phyloP scores from a whole-genome alignment of 208 protist species.

The Angomonas ambiguus region DNA sequence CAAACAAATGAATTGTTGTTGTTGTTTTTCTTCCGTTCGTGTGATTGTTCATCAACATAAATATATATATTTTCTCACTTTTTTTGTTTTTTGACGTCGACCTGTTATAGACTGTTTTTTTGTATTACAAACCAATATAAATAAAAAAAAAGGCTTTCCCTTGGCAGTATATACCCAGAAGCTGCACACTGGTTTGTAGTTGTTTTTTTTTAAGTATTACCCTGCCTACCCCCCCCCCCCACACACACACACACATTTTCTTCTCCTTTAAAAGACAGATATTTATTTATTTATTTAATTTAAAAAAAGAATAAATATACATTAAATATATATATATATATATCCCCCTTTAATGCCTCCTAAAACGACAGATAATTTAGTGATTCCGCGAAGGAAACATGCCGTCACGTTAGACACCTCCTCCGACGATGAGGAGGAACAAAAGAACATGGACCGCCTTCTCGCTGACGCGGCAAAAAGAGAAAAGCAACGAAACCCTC shows the following conservation, averaged over 20 bases:
- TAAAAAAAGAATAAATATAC: too few species aligned
- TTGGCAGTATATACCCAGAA: too few species aligned
- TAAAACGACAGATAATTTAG: not conserved
- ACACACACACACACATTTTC: slow-evolving; percentile 1
- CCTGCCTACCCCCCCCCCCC: not conserved
- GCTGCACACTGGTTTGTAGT: not conserved
- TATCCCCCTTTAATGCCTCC: slow-evolving; percentile 2
- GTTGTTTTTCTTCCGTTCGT: not conserved
- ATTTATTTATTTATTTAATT: too few species aligned
- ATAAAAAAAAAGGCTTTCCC: slow-evolving; percentile 6
- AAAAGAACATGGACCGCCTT: slow-evolving; percentile 5
- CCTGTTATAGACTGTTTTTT: not conserved
- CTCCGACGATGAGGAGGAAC: slow-evolving; percentile 27
- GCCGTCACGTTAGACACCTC: slow-evolving; percentile 1
- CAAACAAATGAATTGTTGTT: not conserved
- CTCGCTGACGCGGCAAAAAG: slow-evolving; percentile 30
- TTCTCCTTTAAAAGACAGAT: too few species aligned
- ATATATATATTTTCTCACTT: not conserved
- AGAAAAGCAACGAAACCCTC: slow-evolving; percentile 57
- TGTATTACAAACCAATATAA: slow-evolving; percentile 5
- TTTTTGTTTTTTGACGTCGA: slow-evolving; percentile 14
- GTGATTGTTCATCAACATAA: not conserved
- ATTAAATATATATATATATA: too few species aligned
- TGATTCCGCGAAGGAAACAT: not conserved
- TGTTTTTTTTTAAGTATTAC: not conserved